Evolutionary conservation across 306 rosid species (phyloP).

Genomic region (Fagus crenata): DNA sequence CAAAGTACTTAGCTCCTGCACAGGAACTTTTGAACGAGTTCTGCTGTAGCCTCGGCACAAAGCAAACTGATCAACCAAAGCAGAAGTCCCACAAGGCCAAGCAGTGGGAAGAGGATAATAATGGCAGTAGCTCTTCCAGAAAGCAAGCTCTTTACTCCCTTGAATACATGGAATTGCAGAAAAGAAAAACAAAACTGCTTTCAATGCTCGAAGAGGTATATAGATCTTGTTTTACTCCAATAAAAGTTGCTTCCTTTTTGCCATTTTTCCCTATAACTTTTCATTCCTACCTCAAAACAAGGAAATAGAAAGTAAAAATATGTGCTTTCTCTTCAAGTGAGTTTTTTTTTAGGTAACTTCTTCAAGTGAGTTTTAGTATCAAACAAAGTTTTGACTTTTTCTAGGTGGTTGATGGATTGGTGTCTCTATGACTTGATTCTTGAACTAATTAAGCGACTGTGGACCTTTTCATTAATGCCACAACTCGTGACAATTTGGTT

Average conservation of each 20-base stretch:
- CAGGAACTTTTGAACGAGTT: constrained; percentile 83
- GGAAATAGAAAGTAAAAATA: constrained; percentile 2
- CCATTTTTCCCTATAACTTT: not conserved
- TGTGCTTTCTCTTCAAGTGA: constrained; percentile 25
- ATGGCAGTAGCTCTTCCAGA: constrained; percentile 42
- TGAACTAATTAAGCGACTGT: constrained; percentile 45
- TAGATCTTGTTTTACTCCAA: constrained; percentile 24
- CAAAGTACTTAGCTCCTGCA: constrained; percentile 64
- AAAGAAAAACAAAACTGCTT: constrained; percentile 81
- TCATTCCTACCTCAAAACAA: constrained; percentile 20
- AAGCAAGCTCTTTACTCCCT: constrained; percentile 57
- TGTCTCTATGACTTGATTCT: constrained; percentile 36
- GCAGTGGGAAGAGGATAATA: constrained; percentile 52
- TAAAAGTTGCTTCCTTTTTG: constrained; percentile 13
- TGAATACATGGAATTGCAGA: constrained; percentile 84
- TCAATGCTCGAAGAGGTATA: constrained; percentile 94
- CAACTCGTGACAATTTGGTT: constrained; percentile 22
- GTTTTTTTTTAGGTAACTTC: not conserved
- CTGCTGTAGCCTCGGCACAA: constrained; percentile 75
- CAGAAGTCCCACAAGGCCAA: constrained; percentile 48
- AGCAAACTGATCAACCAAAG: constrained; percentile 37
- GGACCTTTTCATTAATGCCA: constrained; percentile 57
- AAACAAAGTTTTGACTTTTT: constrained; percentile 26
- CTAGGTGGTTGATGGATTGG: constrained; percentile 36
- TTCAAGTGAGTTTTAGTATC: constrained; percentile 21